A percentile compares a stretch with the other conserved stretches of the same genome.
These are phyloP conservation scores for Mycena epipterygia DNA, from an alignment of 768 basidiomycete genomes.

Conservation along the genomic window DNA sequence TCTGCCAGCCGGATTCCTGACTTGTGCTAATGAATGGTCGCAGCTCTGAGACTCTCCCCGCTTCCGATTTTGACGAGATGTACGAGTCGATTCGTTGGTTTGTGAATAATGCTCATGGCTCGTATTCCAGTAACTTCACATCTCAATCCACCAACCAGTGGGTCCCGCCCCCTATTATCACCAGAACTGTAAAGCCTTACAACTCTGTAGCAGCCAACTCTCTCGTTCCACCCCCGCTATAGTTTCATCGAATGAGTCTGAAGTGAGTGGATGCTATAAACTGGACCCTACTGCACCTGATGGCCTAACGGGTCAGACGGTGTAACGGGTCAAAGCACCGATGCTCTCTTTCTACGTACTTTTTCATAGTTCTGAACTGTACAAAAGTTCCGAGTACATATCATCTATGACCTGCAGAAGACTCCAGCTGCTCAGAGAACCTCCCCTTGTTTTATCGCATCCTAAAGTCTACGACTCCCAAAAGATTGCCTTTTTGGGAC, in stretches of 20 bases:
- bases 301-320: too few relatives aligned
- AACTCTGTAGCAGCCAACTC: neutral
- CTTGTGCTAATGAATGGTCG: neutral
- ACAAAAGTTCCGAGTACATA: too few relatives aligned
- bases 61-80: slow-evolving; percentile 6
- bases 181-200: neutral
- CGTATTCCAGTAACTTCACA: neutral
- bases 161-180: neutral
- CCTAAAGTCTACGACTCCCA: too few relatives aligned
- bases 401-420: too few relatives aligned
- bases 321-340: too few relatives aligned
- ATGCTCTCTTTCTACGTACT: too few relatives aligned
- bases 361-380: too few relatives aligned
- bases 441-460: too few relatives aligned
- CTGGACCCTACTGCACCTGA: too few relatives aligned
- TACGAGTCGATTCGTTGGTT: neutral
- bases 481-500: too few relatives aligned
- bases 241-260: neutral
- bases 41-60: neutral
- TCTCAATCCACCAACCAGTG: neutral
- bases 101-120: neutral
- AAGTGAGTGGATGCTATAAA: neutral
- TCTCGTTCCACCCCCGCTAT: neutral
- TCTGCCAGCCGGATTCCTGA: neutral
- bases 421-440: too few relatives aligned